Percentiles rank a stretch among this genome's conserved stretches.
Evolutionary conservation across 495 filamentous ascomycete species (phyloP).

Genomic region (Rusavskia elegans): DNA sequence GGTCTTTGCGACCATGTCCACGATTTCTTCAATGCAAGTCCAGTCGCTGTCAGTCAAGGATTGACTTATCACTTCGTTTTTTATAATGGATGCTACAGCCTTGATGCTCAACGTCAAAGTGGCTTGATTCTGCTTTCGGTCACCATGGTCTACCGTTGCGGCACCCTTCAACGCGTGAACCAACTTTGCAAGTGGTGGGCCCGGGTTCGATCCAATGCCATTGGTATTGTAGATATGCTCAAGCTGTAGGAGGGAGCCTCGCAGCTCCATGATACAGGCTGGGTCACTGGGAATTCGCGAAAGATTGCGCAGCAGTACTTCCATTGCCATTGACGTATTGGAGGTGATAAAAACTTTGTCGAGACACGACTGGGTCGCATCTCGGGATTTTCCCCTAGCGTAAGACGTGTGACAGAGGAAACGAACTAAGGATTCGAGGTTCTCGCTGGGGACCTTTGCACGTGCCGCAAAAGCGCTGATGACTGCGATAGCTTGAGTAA

Average conservation of each 20-base stretch:
- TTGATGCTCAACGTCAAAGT: neutral
- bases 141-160: neutral
- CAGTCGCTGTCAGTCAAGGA: neutral
- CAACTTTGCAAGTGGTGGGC: neutral
- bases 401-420: conserved; percentile 68
- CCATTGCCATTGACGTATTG: neutral
- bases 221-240: neutral
- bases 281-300: neutral
- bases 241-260: neutral
- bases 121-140: neutral
- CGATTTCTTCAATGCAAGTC: neutral
- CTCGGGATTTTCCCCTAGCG: neutral
- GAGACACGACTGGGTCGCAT: neutral
- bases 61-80: neutral
- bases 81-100: neutral
- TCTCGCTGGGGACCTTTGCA: conserved; percentile 51
- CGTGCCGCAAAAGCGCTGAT: conserved; percentile 72
- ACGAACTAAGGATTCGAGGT: conserved; percentile 54
- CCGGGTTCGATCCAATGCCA: neutral
- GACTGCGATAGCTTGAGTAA: conserved; percentile 58
- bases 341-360: neutral
- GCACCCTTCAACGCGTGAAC: neutral
- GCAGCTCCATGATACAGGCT: neutral
- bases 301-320: neutral
- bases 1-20: neutral